Evolutionary conservation across 75 land plant genomes (phyloP), one percentile per base, ranked within the genome.

Genomic region (Isoetes taiwanensis): DNA sequence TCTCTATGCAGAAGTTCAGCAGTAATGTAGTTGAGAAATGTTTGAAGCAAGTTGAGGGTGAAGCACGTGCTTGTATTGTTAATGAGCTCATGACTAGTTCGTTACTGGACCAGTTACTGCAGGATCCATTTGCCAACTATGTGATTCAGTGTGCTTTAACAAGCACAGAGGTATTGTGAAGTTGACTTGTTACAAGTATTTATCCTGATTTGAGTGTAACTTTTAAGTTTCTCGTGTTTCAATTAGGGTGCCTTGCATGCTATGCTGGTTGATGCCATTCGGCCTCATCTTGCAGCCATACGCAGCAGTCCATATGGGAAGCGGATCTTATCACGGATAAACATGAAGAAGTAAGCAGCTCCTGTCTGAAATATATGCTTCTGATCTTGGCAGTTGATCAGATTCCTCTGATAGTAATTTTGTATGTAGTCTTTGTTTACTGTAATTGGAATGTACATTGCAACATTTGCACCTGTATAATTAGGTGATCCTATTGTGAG

Each of bases 281-380:
- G 66, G 17, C 75, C 85, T 24, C 78, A 84, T 57, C 63, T 65
- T 19, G 41, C 76, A 41, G 65, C 54, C 3, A 52, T 78, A 24
- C 68, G 76, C 30, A 81, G 64, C 63, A 78, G 70, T 43, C 88
- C 85, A 0, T 73, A 81, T 42, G 80, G 81, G 38, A 84, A 81
- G 71, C 54, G 78, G 32, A 78, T 84, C 29, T 56, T 77, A 54
- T 76, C 84, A 30, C 69, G 70, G 26, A 70, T 61, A 24, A 71
- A 76, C 40, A 54, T 73, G 26, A 80, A 64, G 71, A n/a, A n/a
- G n/a, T n/a, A n/a, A n/a, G n/a, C n/a, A n/a, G n/a, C n/a, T n/a
- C n/a, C n/a, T n/a, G n/a, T n/a, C n/a, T n/a, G n/a, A n/a, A n/a
- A n/a, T n/a, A n/a, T n/a, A n/a, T n/a, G n/a, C n/a, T n/a, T n/a